Evolutionary conservation across 2,329 filamentous ascomycete species (phyloP).

Genomic region (Cryphonectria radicalis): DNA sequence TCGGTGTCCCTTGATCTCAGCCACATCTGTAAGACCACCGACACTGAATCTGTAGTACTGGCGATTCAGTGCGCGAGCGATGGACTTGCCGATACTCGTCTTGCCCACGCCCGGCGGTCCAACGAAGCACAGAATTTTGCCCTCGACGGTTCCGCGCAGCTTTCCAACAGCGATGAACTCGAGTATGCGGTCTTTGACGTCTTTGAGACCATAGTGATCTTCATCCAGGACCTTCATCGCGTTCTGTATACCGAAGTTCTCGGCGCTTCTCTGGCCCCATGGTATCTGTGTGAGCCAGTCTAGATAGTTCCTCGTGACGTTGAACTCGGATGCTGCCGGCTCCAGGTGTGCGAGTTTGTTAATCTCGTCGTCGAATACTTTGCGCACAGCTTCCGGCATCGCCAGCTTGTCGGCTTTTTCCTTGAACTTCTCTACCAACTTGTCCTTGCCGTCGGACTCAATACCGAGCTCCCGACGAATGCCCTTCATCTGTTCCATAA

Average conservation of each 20-base stretch:
- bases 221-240: constrained; percentile 90
- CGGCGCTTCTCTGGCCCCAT: constrained; percentile 92
- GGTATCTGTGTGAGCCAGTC: constrained; percentile 99
- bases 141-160: constrained; percentile 93
- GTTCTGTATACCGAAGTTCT: constrained; percentile 95
- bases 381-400: constrained; percentile 96
- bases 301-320: constrained; percentile 96
- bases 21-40: constrained; percentile 93
- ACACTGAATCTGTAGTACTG: constrained; percentile 99
- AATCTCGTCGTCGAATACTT: constrained; percentile 97
- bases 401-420: constrained; percentile 91
- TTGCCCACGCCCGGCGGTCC: constrained; percentile 97
- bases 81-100: constrained; percentile 98
- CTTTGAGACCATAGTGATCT: constrained; percentile 95
- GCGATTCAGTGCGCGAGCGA: constrained; percentile 89
- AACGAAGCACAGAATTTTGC: constrained; percentile 97
- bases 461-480: constrained; percentile 94
- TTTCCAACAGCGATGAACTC: constrained; percentile 99
- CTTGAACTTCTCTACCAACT: constrained; percentile 95
- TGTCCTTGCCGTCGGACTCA: constrained; percentile 97
- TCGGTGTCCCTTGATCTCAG: constrained; percentile 97
- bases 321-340: constrained; percentile 95
- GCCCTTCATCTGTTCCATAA: constrained; percentile 99
- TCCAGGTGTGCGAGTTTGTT: constrained; percentile 97
- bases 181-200: constrained; percentile 97